Evolutionary conservation across 108 stramenopile genomes (phyloP), one percentile per base, ranked within the genome.

Genomic region (Skeletonema menzelii): DNA sequence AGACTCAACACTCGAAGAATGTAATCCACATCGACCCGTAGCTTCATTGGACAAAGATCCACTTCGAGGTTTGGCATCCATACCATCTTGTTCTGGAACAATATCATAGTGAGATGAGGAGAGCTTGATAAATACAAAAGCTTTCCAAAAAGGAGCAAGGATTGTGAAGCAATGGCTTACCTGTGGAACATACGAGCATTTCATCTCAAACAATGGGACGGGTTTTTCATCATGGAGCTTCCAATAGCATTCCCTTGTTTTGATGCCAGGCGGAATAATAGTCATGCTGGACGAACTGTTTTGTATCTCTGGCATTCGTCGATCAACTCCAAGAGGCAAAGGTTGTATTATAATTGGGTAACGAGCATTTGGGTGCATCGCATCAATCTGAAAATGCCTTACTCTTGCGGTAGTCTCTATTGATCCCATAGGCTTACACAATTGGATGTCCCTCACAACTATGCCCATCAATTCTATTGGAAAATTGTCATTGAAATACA

Each of bases 341-440:
- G 82, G 82, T 57, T 82, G 75, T 22, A 82, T 58, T 14, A 82
- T 82, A 38, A 82, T 72, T 5, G 82, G 82, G 38, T 82, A 82
- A 14, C 75, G 35, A n/a, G 82, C 82, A 17, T 63, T 31, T 4
- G 35, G 65, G 34, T 65, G 64, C 77, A 82, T 78, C 11, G 75
- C 69, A 38, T 82, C 82, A 3, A 82, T 56, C 64, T 82, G 82
- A 56, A 82, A 64, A 27, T 82, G 82, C 26, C 82, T 42, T 6
- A 82, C 53, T 49, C 59, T 65, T 14, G 35, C 14, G 1, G 53
- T 73, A 44, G 63, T 30, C 24, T 70, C 74, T 11, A 82, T 82
- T 28, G 67, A 69, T 22, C 82, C 82, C 65, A 15, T 67, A 5
- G 67, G 73, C 31, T 82, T 82, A 15, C 27, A 31, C 19, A 82